phyloP scores from a whole-genome alignment of 2,329 filamentous ascomycete species.

The Davidsoniella neocaledoniae region DNA sequence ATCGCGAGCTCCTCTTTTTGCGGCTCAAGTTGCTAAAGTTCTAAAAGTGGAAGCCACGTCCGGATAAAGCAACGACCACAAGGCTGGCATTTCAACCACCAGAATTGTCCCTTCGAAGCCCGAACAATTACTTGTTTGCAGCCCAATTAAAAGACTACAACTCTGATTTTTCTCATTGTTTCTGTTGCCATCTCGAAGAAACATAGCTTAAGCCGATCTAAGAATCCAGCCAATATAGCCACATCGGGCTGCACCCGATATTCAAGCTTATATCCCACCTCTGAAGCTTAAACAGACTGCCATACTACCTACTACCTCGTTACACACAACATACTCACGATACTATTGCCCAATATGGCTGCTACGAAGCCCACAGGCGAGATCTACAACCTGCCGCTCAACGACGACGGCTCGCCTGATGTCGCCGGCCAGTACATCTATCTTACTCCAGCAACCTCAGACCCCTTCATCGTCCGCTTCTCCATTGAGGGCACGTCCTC shows the following conservation, averaged over 20 bases:
- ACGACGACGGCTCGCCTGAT: conserved; percentile 82
- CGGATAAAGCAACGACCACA: no score
- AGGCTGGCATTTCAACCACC: no score
- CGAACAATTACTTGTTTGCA: no score
- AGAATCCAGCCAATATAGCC: no score
- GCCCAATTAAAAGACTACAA: no score
- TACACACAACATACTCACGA: background rate
- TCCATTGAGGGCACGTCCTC: conserved; percentile 89
- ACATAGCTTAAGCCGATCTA: no score
- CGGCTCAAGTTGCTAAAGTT: no score
- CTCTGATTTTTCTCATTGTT: no score
- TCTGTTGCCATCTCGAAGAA: no score
- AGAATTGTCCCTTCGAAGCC: no score
- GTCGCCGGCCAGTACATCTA: conserved; percentile 85
- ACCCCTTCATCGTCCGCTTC: conserved; percentile 72
- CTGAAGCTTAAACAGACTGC: background rate
- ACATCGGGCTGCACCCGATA: background rate
- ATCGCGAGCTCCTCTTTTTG: no score
- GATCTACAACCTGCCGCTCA: conserved; percentile 78
- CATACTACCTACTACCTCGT: background rate
- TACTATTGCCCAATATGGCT: conserved; percentile 29
- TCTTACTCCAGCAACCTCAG: conserved; percentile 54
- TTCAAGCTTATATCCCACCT: background rate
- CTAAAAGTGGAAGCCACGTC: no score
- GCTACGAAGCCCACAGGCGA: conserved; percentile 47